Evolutionary conservation across 257 asterid genomes (phyloP), one percentile per base, ranked within the genome.

Genomic region (Rhazya stricta): DNA sequence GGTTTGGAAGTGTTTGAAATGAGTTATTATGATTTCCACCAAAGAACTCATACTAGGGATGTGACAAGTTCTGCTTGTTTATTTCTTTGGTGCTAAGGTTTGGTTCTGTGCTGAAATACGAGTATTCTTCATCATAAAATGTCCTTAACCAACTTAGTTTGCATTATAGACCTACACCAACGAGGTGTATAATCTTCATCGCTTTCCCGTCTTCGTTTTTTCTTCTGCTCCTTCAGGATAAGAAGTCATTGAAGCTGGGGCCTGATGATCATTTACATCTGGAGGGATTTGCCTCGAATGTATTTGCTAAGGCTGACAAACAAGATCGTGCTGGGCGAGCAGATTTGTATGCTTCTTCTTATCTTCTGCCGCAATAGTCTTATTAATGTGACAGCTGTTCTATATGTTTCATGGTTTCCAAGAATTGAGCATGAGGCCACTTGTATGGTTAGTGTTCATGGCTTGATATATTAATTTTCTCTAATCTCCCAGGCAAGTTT

Each of bases 301-400:
- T 95, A 80, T 95, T 95, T 67, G 74, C 94, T 0, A 95, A 86
- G 85, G 99, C 98, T 48, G 99, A 95, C 87, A 95, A 95, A 81
- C 99, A 95, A 83, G 99, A 95, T 77, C 90, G 96, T 72, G 89
- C 97, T 45, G 97, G 91, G 16, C 89, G 94, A 76, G 87, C 98
- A 45, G 98, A 91, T 81, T 77, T 90, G 97, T 94, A 86, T 27
- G 94, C 23, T 56, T 61, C 61, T 79, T 75, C 77, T 46, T 50
- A 15, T 34, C 37, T 65, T 34, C 37, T n/a, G 46, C 76, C 23
- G 6, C 46, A 71, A 29, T 13, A 9, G 32, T 62, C 19, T 16
- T 8, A 10, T 10, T 46, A n/a, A 46, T 71, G 27, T 62, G 62
- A 45, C 62, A 6, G 7, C 2, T 12, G 51, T 61, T 11, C 3